These are phyloP conservation scores for Teratosphaeriaceae sp. DNA, from an alignment of 2,329 filamentous ascomycete species.

Conservation along the genomic window DNA sequence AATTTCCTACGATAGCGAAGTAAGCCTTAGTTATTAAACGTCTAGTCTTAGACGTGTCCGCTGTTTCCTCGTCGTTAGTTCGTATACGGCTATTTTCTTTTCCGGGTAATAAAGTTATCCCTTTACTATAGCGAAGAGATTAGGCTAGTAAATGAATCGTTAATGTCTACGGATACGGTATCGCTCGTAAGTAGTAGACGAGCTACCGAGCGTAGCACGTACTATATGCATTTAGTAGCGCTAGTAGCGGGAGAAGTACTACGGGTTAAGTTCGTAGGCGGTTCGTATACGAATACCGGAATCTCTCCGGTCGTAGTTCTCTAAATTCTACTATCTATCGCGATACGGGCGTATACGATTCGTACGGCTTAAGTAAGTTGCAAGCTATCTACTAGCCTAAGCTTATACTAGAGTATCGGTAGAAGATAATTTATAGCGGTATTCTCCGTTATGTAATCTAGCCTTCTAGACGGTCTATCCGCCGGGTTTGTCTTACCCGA, in stretches of 20 bases:
- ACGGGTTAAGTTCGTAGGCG: too few relatives aligned
- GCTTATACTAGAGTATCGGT: neutral
- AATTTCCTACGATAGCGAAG: neutral
- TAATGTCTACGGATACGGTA: neutral
- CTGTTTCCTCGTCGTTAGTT: neutral
- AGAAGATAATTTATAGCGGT: neutral
- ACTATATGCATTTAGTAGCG: neutral
- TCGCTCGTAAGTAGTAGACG: neutral
- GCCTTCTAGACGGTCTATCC: neutral
- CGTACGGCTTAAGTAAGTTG: neutral
- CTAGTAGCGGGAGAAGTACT: too few relatives aligned
- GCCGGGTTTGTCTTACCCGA: neutral
- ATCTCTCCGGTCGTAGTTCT: constrained; percentile 16
- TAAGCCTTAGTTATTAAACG: neutral
- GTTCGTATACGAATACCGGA: constrained; percentile 9
- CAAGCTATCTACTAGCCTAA: neutral
- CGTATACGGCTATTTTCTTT: neutral
- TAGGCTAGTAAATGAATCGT: neutral
- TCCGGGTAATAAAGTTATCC: neutral
- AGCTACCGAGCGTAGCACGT: neutral
- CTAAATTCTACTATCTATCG: neutral
- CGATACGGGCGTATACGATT: neutral
- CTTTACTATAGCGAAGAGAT: too few relatives aligned
- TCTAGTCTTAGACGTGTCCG: constrained; percentile 1
- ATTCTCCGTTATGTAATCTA: neutral